Evolutionary conservation across 352 stramenopile genomes (phyloP), one percentile per base, ranked within the genome.

Genomic region (Phytophthora melonis): DNA sequence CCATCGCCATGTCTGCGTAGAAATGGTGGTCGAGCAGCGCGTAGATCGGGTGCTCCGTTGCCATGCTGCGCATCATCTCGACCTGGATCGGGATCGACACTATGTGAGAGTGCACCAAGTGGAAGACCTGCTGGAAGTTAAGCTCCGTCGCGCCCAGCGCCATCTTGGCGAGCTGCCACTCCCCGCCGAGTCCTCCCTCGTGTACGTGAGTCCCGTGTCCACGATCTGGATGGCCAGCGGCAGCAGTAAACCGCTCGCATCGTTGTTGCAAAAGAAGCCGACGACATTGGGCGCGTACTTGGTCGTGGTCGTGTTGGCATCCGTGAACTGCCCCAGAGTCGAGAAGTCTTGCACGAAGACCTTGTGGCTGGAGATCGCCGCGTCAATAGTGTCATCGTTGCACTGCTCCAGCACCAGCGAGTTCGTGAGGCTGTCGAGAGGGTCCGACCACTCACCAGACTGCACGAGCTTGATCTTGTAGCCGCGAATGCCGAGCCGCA

Each of bases 151-250:
- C 71, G 32, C 80, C 69, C 23, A 84, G 65, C 19, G 78, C 70
- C 77, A 84, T 81, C 71, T 81, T 84, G 59, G 77, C 77, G 36
- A 83, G 57, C 45, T 68, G 70, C 77, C 77, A 83, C 52, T 83
- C 73, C 3, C 60, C 65, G 53, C 41, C 13, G 63, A 70, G 70
- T 81, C 73, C 43, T 66, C 32, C 53, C 70, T 75, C 14, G 73
- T 77, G 66, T 75, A 78, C 16, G 69, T 72, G 45, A 81, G 62
- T 27, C 62, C 58, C 19, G 73, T 77, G 49, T 79, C 73, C 16
- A 80, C 60, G 30, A 72, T 74, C 39, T 68, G 49, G 64, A 84
- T 84, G 2, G 32, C 74, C 45, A 84, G 43, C 7, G 78, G 78
- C 64, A 82, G 41, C 25, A 82, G 34, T 10, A 71, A 39, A 14